Conservation (phyloP, 208 protist species). For the Leishmania guyanensis region DNA sequence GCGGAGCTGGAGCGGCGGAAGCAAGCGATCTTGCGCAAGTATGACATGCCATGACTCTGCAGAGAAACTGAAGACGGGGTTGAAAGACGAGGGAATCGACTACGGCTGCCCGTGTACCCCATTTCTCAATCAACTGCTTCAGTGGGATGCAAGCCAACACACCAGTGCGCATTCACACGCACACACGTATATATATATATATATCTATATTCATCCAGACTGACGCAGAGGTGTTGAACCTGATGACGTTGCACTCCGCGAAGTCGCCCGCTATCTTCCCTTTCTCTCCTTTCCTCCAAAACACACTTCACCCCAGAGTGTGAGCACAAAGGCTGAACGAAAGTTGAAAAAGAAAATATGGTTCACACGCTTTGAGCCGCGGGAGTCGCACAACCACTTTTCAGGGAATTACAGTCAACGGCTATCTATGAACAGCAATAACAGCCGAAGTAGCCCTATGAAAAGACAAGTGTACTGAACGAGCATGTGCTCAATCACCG, state of each 20-base stretch:
- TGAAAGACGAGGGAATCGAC: neutral
- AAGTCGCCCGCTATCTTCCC: neutral
- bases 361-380: neutral
- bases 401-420: neutral
- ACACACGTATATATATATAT: neutral
- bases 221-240: neutral
- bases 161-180: neutral
- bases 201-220: neutral
- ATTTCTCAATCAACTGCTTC: neutral
- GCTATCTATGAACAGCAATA: neutral
- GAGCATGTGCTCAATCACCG: neutral
- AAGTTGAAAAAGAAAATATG: neutral
- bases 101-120: neutral
- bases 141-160: neutral
- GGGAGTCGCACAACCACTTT: neutral
- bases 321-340: neutral
- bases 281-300: neutral
- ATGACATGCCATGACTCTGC: slow-evolving; percentile 24
- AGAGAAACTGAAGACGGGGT: neutral
- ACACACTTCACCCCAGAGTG: neutral
- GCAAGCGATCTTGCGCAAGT: slow-evolving; percentile 90
- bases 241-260: neutral
- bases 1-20: slow-evolving; percentile 90
- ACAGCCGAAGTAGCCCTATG: too few relatives aligned
- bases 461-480: neutral